Base-by-base conservation (phyloP, 2,329 filamentous ascomycete species). In the Talaromyces sp. region DNA sequence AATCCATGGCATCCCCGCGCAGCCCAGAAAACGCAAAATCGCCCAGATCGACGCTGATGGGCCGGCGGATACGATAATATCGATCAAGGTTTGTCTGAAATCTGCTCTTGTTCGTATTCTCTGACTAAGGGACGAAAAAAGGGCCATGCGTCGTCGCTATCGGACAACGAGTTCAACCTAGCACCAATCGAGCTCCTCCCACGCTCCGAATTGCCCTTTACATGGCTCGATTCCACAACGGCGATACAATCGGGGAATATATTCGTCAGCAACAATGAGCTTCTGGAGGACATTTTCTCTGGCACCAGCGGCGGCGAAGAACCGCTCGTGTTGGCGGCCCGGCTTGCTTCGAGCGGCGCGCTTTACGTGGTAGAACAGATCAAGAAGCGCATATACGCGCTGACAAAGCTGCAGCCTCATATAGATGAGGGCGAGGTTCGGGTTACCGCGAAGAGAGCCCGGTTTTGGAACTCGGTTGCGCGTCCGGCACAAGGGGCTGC, bases 361-460 rank as follows among this genome's bases (percentile, higher is more conserved):
- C 62, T 78, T 5, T 78, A 75, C 61, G 69, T 73, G 28, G 66
- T 78, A 9, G 77, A 79, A 61, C 63, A 72, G 19, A 75, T 78
- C 17, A 78, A 77, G 59, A 64, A 60, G 51, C 72, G 72, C 2
- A 69, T 78, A 44, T 79, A 77, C 62, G 72, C 77, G n/a, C 66
- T 78, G 33, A 74, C 67, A 27, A 70, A 71, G 42, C 66, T 79
- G 51, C 71, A 65, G 8, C 63, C 64, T 17, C 70, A 67, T 57
- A 70, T 79, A 7, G 68, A 71, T 49, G 76, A 77, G 62, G 72
- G 73, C 2, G 73, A 78, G 64, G 57, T 79, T 6, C 56, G 72
- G n/a, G 73, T 74, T 64, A 74, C 73, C 17, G 70, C 70, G 19
- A 77, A 76, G 64, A 70, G 69, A 47, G 15, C 61, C 53, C 8